Evolutionary conservation across 768 basidiomycete genomes (phyloP).

Genomic region (Crassisporium funariophilum): DNA sequence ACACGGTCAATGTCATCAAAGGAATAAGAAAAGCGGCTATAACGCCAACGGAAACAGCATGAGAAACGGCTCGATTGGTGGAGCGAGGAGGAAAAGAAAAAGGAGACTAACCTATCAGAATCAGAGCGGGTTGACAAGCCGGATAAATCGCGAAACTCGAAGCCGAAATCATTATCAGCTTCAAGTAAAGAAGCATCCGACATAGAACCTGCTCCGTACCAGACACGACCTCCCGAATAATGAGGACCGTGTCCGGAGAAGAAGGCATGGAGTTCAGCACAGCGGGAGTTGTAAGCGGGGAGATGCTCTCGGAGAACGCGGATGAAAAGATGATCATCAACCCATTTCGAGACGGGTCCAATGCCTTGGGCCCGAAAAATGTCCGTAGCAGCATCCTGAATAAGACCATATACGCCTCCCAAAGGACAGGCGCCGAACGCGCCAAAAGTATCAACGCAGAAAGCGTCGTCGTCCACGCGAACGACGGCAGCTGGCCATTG

Average conservation of each 20-base stretch:
- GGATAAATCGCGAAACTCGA: conserved; percentile 27
- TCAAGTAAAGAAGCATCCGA: conserved; percentile 21
- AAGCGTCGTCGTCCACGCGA: conserved; percentile 13
- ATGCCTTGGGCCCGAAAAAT: conserved; percentile 26
- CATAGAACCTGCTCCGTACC: conserved; percentile 25
- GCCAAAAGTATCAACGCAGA: conserved; percentile 25
- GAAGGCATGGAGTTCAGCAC: conserved; percentile 5
- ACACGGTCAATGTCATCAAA: conserved; percentile 34
- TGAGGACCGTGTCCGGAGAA: neutral
- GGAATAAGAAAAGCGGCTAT: conserved; percentile 6
- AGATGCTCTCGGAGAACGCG: conserved; percentile 22
- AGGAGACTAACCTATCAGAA: neutral
- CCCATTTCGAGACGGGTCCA: conserved; percentile 32
- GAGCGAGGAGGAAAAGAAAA: neutral
- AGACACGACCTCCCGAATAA: conserved; percentile 15
- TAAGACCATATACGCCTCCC: conserved; percentile 25
- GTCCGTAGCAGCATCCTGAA: conserved; percentile 24
- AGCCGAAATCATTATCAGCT: conserved; percentile 31
- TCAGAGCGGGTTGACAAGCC: neutral
- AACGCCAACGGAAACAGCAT: conserved; percentile 5
- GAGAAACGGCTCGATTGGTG: neutral
- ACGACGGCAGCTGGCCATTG: conserved; percentile 43
- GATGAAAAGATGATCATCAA: conserved; percentile 35
- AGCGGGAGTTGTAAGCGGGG: conserved; percentile 24
- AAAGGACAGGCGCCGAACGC: conserved; percentile 24